These are phyloP conservation scores for Penicillium crystallinum DNA, from an alignment of 495 filamentous ascomycete genomes.

Conservation along the genomic window DNA sequence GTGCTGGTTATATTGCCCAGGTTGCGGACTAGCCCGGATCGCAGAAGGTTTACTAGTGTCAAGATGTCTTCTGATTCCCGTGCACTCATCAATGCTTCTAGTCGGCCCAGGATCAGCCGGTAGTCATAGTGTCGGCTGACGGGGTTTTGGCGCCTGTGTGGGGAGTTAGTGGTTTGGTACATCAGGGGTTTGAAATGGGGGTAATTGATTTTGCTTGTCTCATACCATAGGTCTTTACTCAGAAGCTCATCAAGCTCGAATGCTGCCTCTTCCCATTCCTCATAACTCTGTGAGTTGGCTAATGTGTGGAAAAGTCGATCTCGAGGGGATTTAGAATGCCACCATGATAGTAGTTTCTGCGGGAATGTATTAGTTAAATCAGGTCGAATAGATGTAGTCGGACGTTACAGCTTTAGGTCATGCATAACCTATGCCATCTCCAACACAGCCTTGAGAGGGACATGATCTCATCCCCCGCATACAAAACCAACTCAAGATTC, in stretches of 20 bases:
- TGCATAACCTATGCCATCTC: neutral
- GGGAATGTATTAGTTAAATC: neutral
- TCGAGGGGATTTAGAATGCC: slow-evolving; percentile 35
- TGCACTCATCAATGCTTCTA: slow-evolving; percentile 65
- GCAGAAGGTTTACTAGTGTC: slow-evolving; percentile 70
- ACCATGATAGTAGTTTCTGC: slow-evolving; percentile 38
- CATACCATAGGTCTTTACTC: slow-evolving; percentile 75
- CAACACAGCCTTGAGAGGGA: neutral
- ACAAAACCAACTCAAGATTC: neutral
- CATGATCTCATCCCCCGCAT: neutral
- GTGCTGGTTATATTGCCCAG: slow-evolving; percentile 83
- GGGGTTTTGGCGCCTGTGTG: slow-evolving; percentile 67
- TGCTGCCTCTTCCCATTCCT: slow-evolving; percentile 80
- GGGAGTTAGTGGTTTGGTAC: neutral
- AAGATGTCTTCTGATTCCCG: slow-evolving; percentile 74
- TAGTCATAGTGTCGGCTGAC: slow-evolving; percentile 84
- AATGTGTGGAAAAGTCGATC: slow-evolving; percentile 39
- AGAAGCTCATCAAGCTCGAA: slow-evolving; percentile 72
- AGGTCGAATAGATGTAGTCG: neutral
- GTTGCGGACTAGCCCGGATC: slow-evolving; percentile 84
- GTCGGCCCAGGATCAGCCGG: slow-evolving; percentile 72
- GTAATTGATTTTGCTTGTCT: neutral
- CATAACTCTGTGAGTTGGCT: slow-evolving; percentile 60
- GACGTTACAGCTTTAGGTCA: neutral
- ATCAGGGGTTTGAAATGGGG: neutral